phyloP scores from a whole-genome alignment of 768 basidiomycete species.

The Phylloporus arenicola region DNA sequence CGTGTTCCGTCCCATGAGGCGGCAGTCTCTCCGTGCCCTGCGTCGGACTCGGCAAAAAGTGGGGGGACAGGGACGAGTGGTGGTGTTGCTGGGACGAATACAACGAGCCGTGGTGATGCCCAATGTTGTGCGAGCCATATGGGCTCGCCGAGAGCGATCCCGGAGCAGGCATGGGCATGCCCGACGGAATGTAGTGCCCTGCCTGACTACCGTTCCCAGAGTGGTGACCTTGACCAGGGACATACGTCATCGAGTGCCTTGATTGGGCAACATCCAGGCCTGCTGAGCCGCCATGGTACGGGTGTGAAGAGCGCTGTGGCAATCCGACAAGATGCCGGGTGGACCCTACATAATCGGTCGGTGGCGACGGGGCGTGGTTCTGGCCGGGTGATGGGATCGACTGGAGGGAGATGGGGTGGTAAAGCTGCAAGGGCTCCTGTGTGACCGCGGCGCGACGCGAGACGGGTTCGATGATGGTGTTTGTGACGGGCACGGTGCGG shows the following conservation, averaged over 20 bases:
- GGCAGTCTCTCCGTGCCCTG: slow-evolving; percentile 28
- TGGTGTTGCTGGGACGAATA: slow-evolving; percentile 31
- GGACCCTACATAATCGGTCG: slow-evolving; percentile 38
- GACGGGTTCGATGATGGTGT: slow-evolving; percentile 32
- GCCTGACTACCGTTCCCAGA: slow-evolving; percentile 32
- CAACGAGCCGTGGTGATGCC: slow-evolving; percentile 26
- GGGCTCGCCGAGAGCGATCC: slow-evolving; percentile 42
- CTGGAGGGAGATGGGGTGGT: slow-evolving; percentile 75
- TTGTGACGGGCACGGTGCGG: slow-evolving; percentile 22
- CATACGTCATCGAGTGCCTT: slow-evolving; percentile 36
- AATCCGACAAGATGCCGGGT: slow-evolving; percentile 45
- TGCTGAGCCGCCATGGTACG: slow-evolving; percentile 20
- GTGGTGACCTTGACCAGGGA: slow-evolving; percentile 39
- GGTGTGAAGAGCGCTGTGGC: slow-evolving; percentile 32
- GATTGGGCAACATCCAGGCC: slow-evolving; percentile 28
- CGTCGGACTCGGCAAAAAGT: slow-evolving; percentile 27
- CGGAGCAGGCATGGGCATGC: slow-evolving; percentile 49
- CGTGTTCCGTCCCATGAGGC: slow-evolving; percentile 18
- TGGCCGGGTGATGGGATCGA: slow-evolving; percentile 35
- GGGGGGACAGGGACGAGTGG: slow-evolving; percentile 25
- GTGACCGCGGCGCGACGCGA: slow-evolving; percentile 64
- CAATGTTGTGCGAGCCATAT: slow-evolving; percentile 25
- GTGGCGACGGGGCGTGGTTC: slow-evolving; percentile 28
- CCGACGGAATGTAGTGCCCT: slow-evolving; percentile 29
- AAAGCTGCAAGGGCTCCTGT: slow-evolving; percentile 65